Conservation (phyloP, 2,329 filamentous ascomycete genomes). For the Cladobotryum mycophilum region DNA sequence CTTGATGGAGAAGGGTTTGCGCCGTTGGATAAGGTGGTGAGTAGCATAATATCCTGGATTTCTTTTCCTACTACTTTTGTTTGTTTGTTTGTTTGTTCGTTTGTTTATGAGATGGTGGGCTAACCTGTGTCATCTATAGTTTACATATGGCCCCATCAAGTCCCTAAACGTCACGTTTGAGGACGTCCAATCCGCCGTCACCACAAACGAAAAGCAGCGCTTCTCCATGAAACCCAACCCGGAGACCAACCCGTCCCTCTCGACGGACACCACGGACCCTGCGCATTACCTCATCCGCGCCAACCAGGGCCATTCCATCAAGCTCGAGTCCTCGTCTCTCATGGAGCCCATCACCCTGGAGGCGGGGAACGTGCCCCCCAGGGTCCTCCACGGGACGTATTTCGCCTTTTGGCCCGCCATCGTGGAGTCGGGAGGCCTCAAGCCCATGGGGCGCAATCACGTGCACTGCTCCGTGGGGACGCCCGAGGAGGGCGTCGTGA, state of each 20-base stretch:
- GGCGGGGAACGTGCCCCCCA: slow-evolving; percentile 51
- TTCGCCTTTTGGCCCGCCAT: slow-evolving; percentile 74
- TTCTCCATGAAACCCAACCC: slow-evolving; percentile 66
- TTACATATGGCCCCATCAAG: slow-evolving; percentile 53
- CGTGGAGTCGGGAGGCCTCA: slow-evolving; percentile 67
- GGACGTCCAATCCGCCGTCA: slow-evolving; percentile 66
- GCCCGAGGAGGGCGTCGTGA: slow-evolving; percentile 57
- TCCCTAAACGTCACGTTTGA: slow-evolving; percentile 66
- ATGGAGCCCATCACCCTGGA: slow-evolving; percentile 56
- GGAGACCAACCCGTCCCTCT: slow-evolving; percentile 19
- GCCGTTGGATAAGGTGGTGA: slow-evolving; percentile 51
- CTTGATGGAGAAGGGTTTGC: slow-evolving; percentile 57
- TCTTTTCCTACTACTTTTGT: not conserved
- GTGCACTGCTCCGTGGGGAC: slow-evolving; percentile 82
- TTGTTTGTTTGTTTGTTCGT: not conserved
- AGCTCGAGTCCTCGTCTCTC: slow-evolving; percentile 62
- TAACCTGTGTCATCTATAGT: slow-evolving; percentile 25
- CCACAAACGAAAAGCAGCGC: slow-evolving; percentile 80
- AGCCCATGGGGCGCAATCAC: slow-evolving; percentile 76
- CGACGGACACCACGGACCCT: slow-evolving; percentile 38
- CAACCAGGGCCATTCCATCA: slow-evolving; percentile 89
- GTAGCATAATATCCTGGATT: slow-evolving; percentile 22
- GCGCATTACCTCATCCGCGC: slow-evolving; percentile 81
- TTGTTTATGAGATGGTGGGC: too few species aligned
- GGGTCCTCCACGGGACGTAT: slow-evolving; percentile 84